Evolutionary conservation across 140 eudicot genomes (phyloP).

Genomic region (Oenanthe javanica): DNA sequence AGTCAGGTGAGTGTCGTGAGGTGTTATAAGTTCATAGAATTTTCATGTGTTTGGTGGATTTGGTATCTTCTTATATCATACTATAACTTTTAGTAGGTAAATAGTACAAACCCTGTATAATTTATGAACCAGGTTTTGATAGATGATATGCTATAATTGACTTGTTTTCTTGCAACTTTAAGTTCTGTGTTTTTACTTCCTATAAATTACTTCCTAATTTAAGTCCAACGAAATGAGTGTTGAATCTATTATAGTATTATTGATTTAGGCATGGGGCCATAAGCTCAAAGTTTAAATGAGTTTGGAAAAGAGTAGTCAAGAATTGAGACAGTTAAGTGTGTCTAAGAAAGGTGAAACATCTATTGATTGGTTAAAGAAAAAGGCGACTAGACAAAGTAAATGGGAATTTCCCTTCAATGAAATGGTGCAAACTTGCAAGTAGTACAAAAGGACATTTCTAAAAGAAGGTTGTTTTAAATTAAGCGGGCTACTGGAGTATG

Average conservation of each 20-base stretch:
- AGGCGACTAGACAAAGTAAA: not conserved
- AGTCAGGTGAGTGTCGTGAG: slow-evolving; percentile 43
- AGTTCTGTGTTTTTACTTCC: not conserved
- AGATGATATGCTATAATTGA: not conserved
- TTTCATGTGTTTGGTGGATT: not conserved
- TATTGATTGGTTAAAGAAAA: not conserved
- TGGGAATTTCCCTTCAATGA: not conserved
- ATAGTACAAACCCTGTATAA: not conserved
- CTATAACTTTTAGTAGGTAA: not conserved
- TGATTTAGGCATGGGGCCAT: not conserved
- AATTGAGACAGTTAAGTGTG: not conserved
- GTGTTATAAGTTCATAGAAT: not conserved
- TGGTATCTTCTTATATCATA: not conserved
- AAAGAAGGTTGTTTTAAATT: not conserved
- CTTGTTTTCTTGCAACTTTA: not conserved
- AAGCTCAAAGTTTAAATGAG: not conserved
- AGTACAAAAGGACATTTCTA: not conserved
- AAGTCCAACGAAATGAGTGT: not conserved
- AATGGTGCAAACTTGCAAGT: not conserved
- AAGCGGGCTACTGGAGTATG: not conserved
- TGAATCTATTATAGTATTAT: not conserved
- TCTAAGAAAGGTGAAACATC: not conserved
- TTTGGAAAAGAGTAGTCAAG: not conserved
- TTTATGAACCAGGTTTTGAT: not conserved
- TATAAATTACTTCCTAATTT: not conserved